These are phyloP conservation scores for Populus euphratica DNA, from an alignment of 345 rosid species.

Conservation along the genomic window DNA sequence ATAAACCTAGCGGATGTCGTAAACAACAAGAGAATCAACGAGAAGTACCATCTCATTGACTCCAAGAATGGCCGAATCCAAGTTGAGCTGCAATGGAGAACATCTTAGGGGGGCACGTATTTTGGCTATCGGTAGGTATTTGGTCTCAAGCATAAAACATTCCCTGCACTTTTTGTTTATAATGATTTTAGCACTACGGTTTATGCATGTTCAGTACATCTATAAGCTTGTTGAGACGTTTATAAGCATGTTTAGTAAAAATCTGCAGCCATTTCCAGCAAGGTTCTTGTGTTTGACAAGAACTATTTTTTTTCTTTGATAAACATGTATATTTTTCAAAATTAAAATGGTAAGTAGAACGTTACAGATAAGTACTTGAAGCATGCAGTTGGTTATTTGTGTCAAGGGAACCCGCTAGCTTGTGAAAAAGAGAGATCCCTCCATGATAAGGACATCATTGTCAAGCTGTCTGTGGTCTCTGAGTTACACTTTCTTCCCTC, in stretches of 20 bases:
- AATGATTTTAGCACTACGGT: background rate
- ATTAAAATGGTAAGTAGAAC: background rate
- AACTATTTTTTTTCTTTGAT: background rate
- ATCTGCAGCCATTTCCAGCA: background rate
- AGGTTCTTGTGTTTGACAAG: background rate
- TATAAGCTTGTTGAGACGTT: background rate
- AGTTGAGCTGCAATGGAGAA: constrained; percentile 87
- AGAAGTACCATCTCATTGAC: constrained; percentile 26
- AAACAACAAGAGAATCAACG: constrained; percentile 21
- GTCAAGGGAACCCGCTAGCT: too few species aligned
- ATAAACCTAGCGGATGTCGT: constrained; percentile 21
- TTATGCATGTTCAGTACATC: background rate
- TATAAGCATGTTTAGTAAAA: background rate
- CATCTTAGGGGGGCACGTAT: constrained; percentile 27
- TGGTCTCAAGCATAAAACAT: background rate
- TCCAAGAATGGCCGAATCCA: constrained; percentile 25
- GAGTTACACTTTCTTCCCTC: too few species aligned
- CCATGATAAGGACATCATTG: too few species aligned
- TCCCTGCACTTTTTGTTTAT: background rate
- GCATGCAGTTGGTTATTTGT: too few species aligned
- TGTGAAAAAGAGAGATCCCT: too few species aligned
- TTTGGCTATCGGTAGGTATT: background rate
- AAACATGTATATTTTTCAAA: background rate
- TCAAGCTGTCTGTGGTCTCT: too few species aligned
- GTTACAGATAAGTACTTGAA: background rate